Evolutionary conservation across 192 early-diverging fungal species (phyloP).

Genomic region (Podila clonocystis): DNA sequence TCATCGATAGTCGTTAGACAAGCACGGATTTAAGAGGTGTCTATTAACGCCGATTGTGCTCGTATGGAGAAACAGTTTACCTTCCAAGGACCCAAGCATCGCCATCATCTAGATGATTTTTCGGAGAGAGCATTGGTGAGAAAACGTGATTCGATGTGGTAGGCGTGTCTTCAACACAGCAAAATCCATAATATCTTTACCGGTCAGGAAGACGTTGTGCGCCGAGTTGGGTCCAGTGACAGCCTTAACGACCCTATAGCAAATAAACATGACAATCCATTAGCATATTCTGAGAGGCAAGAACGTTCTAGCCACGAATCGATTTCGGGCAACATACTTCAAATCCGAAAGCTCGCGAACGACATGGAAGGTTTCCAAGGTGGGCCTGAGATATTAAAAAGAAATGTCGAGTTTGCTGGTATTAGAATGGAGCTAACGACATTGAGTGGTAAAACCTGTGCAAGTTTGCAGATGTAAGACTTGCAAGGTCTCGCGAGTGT

Average conservation of each 20-base stretch:
- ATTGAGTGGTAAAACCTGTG: no score
- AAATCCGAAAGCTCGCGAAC: constrained; percentile 57
- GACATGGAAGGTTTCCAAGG: constrained; percentile 52
- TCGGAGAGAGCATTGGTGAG: neutral
- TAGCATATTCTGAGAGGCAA: neutral
- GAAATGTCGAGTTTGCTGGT: neutral
- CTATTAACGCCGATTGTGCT: neutral
- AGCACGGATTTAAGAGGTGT: neutral
- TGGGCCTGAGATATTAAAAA: constrained; percentile 25
- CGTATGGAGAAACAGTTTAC: constrained; percentile 3
- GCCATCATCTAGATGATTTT: constrained; percentile 34
- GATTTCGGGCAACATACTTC: constrained; percentile 33
- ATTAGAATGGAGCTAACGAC: neutral
- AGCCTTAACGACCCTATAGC: constrained; percentile 45
- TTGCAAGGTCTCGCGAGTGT: constrained; percentile 34
- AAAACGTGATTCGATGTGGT: neutral
- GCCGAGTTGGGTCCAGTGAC: constrained; percentile 51
- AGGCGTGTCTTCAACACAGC: neutral
- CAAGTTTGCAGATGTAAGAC: neutral
- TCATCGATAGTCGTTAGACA: neutral
- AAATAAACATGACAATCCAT: neutral
- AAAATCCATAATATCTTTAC: neutral
- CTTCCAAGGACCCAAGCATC: constrained; percentile 56
- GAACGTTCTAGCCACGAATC: neutral
- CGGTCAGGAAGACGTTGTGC: constrained; percentile 30